These are phyloP conservation scores for Curvularia eragrostidis DNA, from an alignment of 2,329 filamentous ascomycete genomes.

Conservation along the genomic window DNA sequence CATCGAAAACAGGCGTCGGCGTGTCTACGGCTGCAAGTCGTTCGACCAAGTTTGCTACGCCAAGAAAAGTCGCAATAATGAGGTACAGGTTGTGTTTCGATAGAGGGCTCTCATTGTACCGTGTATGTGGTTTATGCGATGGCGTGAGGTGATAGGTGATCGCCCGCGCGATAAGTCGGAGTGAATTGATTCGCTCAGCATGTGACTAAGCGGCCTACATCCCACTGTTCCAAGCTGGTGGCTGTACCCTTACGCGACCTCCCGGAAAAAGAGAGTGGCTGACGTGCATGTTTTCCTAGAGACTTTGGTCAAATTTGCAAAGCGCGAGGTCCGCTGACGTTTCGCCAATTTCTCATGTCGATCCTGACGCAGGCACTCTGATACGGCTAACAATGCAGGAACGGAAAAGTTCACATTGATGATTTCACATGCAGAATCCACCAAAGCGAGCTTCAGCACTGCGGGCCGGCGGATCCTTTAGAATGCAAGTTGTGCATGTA, in stretches of 20 bases:
- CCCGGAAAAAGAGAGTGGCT: conserved; percentile 10
- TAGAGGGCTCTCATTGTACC: conserved; percentile 19
- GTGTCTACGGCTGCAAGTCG: conserved; percentile 22
- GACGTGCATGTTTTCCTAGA: conserved; percentile 17
- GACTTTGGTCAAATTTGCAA: conserved; percentile 31
- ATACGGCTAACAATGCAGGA: conserved; percentile 3
- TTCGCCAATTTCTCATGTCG: not conserved
- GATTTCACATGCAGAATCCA: not conserved
- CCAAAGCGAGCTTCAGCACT: not conserved
- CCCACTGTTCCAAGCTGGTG: conserved; percentile 29
- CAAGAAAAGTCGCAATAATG: conserved; percentile 29
- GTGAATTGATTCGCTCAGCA: conserved; percentile 37
- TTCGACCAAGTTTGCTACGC: conserved; percentile 26
- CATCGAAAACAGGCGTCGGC: conserved; percentile 23
- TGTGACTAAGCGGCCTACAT: conserved; percentile 35
- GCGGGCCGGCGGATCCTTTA: not conserved
- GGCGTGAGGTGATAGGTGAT: conserved; percentile 44
- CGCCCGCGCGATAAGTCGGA: conserved; percentile 34
- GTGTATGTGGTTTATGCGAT: conserved; percentile 32
- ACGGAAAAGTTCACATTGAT: not conserved
- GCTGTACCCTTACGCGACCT: conserved; percentile 20
- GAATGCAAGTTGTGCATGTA: not conserved
- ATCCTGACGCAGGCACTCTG: conserved; percentile 13
- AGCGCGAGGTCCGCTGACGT: conserved; percentile 5
- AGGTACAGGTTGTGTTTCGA: conserved; percentile 13